A percentile compares a stretch with the other conserved stretches of the same genome.
phyloP scores from a whole-genome alignment of 106 monocot species.

The Vanilla planifolia region DNA sequence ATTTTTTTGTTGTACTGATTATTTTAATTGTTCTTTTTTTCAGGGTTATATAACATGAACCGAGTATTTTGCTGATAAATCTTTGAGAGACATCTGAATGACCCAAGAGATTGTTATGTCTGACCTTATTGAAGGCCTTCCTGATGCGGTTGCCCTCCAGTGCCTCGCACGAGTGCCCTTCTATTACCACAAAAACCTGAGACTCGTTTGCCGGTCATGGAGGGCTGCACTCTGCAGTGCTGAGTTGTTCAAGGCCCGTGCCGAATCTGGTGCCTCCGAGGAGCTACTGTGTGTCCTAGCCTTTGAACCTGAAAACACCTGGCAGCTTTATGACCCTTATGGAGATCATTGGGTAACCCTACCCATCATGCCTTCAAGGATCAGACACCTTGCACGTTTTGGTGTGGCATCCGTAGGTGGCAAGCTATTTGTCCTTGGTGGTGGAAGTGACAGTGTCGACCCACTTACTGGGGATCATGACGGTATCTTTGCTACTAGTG shows the following conservation, averaged over 20 bases:
- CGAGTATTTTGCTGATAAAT: too few relatives aligned
- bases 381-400: slow-evolving; percentile 86
- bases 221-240: slow-evolving; percentile 39
- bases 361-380: slow-evolving; percentile 69
- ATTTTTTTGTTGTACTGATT: too few relatives aligned
- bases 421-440: slow-evolving; percentile 89
- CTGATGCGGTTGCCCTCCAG: slow-evolving; percentile 69
- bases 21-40: too few relatives aligned
- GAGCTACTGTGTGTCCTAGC: slow-evolving; percentile 82
- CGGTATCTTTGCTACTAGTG: slow-evolving; percentile 79
- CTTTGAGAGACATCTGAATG: too few relatives aligned
- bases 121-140: slow-evolving; percentile 73
- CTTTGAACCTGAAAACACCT: slow-evolving; percentile 88
- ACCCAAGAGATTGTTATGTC: slow-evolving; percentile 30
- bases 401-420: slow-evolving; percentile 72
- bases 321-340: slow-evolving; percentile 87
- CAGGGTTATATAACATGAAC: too few relatives aligned
- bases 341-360: slow-evolving; percentile 82
- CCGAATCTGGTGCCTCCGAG: slow-evolving; percentile 49
- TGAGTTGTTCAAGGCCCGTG: slow-evolving; percentile 47
- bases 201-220: slow-evolving; percentile 77
- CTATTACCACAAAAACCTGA: slow-evolving; percentile 39
- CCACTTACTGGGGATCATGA: slow-evolving; percentile 88
- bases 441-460: slow-evolving; percentile 83
- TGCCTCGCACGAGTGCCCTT: slow-evolving; percentile 91